These are phyloP conservation scores for Chaetoceros tenuissimus DNA, from an alignment of 108 stramenopile species.

Conservation along the genomic window DNA sequence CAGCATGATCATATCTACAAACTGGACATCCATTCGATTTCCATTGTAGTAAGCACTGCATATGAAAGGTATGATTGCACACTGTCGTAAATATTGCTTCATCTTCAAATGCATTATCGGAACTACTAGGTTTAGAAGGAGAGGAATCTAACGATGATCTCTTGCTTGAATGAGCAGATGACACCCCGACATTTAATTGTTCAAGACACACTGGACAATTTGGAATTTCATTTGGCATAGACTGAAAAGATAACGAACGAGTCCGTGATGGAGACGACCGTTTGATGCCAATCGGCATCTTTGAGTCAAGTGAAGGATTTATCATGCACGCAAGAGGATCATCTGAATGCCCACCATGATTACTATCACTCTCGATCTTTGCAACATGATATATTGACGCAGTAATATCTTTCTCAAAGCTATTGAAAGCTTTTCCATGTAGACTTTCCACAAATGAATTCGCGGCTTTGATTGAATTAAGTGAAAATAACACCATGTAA, in stretches of 20 bases:
- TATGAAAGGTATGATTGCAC: conserved; percentile 93
- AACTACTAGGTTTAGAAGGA: no score
- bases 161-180: conserved; percentile 2
- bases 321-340: no score
- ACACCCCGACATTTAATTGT: conserved; percentile 37
- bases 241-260: no score
- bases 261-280: no score
- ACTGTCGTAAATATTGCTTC: conserved; percentile 78
- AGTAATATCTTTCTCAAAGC: conserved; percentile 38
- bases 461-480: conserved; percentile 42
- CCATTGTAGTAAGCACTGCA: conserved; percentile 77
- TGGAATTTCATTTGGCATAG: conserved; percentile 33
- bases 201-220: conserved; percentile 90
- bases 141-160: conserved; percentile 3
- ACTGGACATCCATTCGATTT: conserved; percentile 89
- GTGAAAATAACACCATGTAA: conserved; percentile 52
- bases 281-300: no score
- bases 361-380: conserved; percentile 48
- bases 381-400: conserved; percentile 41
- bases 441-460: conserved; percentile 50
- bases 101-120: conserved; percentile 14
- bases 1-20: conserved; percentile 87
- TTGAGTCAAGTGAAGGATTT: no score
- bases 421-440: conserved; percentile 57
- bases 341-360: no score